Base-by-base conservation (phyloP, 345 rosid genomes). In the Gossypium stocksii region DNA sequence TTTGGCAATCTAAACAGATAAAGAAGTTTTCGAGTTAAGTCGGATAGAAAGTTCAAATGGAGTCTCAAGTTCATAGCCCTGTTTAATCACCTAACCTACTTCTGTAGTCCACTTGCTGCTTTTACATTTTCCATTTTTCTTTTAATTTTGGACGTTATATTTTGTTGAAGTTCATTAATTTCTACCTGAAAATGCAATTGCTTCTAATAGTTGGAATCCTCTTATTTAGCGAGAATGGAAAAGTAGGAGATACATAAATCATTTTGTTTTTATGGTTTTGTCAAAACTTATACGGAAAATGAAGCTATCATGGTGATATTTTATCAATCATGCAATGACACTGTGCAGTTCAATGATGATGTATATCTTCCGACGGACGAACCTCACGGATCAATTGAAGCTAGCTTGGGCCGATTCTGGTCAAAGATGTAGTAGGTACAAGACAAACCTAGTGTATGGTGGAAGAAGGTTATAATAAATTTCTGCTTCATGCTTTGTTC, bases 301-400 rank as follows among this genome's bases (percentile, higher is more conserved):
- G 25, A 43, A n/a, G 19, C 43, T 20, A 20, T 13, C 15, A 52
- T 13, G 46, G 8, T 54, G 57, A 43, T 27, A 4, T 22, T 19
- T 79, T 54, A 74, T 51, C 61, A 49, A 57, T 46, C 65, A 20
- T 64, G 13, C 53, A 44, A 44, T 43, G 76, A 69, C 23, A 64
- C 19, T 76, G 74, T 85, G 86, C 91, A 91, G 99, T 94, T 92
- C 73, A 71, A 87, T 20, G 89, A 94, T 72, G 99, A 94, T 74
- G 97, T 91, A 17, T 94, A 84, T 81, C 76, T 86, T 43, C 98
- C 97, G 22, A 93, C 97, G 0, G 96, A 88, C 56, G 99, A 94
- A 77, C 99, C 99, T 11, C 97, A 94, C 71, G 99, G 98, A 81
- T 80, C 98, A 15, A 94, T 92, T 34, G 86, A 94, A 86, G 99